Base-by-base conservation (phyloP, 2,329 filamentous ascomycete species). In the Fusarium devonianum region DNA sequence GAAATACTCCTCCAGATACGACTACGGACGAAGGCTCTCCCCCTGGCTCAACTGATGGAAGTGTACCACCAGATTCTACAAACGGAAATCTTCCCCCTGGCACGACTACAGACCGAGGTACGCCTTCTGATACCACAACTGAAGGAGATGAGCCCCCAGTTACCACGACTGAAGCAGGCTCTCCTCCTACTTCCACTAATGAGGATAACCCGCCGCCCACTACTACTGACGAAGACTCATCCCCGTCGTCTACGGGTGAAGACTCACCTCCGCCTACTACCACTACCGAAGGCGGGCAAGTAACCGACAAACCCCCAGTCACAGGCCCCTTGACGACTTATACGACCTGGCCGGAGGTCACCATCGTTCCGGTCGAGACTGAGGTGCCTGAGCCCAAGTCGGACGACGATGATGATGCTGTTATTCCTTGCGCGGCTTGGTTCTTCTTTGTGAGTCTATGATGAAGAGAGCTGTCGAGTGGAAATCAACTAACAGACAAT, bases 401-500 rank as follows among this genome's bases (percentile, higher is more conserved):
- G n/a, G 33, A 36, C n/a, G 22, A 37, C 5, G 30, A 44, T 12
- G 13, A 35, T 5, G 41, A 40, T 5, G 40, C 48, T 11, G 37
- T 41, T 13, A 12, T 53, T 23, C 40, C 40, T 21, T 53, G 50
- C 7, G 8, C 11, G 2, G 26, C 45, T 12, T 53, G 50, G 44
- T 53, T 53, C 32, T 53, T 53, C 17, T 44, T 41, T 30, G 50
- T 49, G 28, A 45, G 50, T 38, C 10, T 16, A 16, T 10, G 4
- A 17, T 50, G 4, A 12, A 39, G 11, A 39, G 2, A 19, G 9
- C 7, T 11, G 21, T 22, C 13, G 13, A 14, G 17, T 18, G 14
- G 7, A 2, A 23, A 14, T 7, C 14, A n/a, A 12, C 16, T 53
- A 33, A 49, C 22, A 33, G 12, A 6, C 10, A 19, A 5, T 11